Conservation (phyloP, 2,329 filamentous ascomycete species). For the Pseudopithomyces maydicus region DNA sequence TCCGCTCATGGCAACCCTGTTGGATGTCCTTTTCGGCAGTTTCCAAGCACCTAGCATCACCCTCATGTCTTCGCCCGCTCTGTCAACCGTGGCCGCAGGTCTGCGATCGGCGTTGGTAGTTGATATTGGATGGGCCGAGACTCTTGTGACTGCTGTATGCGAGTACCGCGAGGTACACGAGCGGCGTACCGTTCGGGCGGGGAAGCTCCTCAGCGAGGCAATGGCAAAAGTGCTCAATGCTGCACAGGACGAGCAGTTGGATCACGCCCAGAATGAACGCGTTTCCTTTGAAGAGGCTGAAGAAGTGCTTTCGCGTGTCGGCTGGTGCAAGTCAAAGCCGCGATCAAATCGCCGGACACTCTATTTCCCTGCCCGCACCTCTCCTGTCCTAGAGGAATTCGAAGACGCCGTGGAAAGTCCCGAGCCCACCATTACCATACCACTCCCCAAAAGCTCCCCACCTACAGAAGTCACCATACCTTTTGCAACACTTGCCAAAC, state of each 20-base stretch:
- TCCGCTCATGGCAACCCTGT: constrained; percentile 73
- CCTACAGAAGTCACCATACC: constrained; percentile 65
- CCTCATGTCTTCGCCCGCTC: constrained; percentile 76
- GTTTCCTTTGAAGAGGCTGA: constrained; percentile 76
- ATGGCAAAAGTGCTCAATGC: constrained; percentile 68
- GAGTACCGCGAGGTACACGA: constrained; percentile 84
- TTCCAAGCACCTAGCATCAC: constrained; percentile 83
- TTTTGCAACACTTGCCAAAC: constrained; percentile 72
- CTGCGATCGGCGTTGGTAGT: constrained; percentile 84
- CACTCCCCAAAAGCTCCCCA: constrained; percentile 42
- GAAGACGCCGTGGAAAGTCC: constrained; percentile 42
- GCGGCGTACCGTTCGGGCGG: constrained; percentile 73
- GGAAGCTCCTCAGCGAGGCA: constrained; percentile 71
- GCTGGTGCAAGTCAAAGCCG: constrained; percentile 68
- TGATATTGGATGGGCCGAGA: constrained; percentile 93
- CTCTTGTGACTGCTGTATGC: constrained; percentile 81
- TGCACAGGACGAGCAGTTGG: constrained; percentile 42
- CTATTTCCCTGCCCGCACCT: constrained; percentile 41
- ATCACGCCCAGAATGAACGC: constrained; percentile 23
- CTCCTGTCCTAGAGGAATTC: constrained; percentile 51
- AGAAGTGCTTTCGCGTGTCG: constrained; percentile 73
- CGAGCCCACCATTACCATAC: constrained; percentile 39
- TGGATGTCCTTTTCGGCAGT: constrained; percentile 79
- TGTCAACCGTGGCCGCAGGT: constrained; percentile 77
- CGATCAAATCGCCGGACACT: constrained; percentile 35